These are phyloP conservation scores for Vitis hybrid DNA, from an alignment of 177 flowering plant species.

Conservation along the genomic window DNA sequence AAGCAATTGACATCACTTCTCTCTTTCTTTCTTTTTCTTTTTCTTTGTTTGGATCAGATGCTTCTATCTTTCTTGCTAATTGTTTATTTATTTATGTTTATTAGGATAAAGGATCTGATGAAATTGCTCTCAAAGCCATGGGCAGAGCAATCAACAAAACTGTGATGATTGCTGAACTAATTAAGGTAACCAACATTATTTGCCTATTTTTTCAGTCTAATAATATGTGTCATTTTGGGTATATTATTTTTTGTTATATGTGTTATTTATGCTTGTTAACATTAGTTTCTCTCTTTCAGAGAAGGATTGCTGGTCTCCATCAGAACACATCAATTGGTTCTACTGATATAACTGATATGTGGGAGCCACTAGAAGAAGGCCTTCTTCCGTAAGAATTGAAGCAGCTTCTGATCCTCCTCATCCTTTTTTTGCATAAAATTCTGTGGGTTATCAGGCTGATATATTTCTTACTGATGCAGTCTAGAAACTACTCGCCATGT, in stretches of 20 bases:
- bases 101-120: slow-evolving; percentile 63
- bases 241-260: background rate
- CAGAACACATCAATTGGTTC: slow-evolving; percentile 58
- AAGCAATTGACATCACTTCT: background rate
- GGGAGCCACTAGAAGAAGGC: slow-evolving; percentile 75
- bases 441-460: background rate
- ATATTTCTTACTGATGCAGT: slow-evolving; percentile 27
- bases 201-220: background rate
- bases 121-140: slow-evolving; percentile 71
- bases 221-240: background rate
- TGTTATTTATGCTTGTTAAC: background rate
- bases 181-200: slow-evolving; percentile 40
- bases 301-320: slow-evolving; percentile 61
- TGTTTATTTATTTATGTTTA: background rate
- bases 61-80: no score
- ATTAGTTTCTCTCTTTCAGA: slow-evolving; percentile 28
- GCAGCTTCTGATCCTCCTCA: background rate
- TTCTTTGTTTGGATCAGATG: background rate
- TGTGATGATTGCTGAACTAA: slow-evolving; percentile 64
- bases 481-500: slow-evolving; percentile 73
- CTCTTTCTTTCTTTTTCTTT: background rate
- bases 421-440: background rate
- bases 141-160: slow-evolving; percentile 80
- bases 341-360: slow-evolving; percentile 54
- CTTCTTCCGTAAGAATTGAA: slow-evolving; percentile 51